These are phyloP conservation scores for Aspergillus hancockii DNA, from an alignment of 495 filamentous ascomycete genomes.

Conservation along the genomic window DNA sequence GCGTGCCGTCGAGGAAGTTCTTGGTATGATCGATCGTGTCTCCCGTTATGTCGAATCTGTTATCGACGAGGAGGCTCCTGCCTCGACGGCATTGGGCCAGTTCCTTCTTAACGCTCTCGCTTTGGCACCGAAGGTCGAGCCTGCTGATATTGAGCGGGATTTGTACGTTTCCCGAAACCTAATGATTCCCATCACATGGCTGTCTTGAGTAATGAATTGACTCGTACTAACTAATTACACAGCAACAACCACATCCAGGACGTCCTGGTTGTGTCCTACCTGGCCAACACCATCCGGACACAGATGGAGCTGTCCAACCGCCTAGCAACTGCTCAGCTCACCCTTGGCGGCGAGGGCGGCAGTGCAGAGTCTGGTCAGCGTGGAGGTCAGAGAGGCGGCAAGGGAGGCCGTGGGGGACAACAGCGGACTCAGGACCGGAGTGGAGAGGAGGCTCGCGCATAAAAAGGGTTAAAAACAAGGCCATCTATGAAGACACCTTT, in stretches of 20 bases:
- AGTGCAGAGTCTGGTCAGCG: constrained; percentile 37
- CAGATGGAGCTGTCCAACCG: constrained; percentile 98
- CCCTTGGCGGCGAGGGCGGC: constrained; percentile 54
- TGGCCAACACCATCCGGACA: constrained; percentile 97
- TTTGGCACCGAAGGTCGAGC: constrained; percentile 89
- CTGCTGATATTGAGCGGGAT: constrained; percentile 85
- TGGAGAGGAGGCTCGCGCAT: constrained; percentile 46
- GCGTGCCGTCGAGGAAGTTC: constrained; percentile 77
- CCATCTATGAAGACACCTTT: constrained; percentile 27
- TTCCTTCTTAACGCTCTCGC: constrained; percentile 89
- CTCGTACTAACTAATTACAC: constrained; percentile 23
- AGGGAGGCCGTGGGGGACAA: constrained; percentile 50
- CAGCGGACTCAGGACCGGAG: constrained; percentile 34
- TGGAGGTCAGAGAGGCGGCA: constrained; percentile 48
- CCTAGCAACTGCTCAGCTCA: constrained; percentile 80
- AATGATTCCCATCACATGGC: constrained; percentile 29
- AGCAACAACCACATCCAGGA: constrained; percentile 99
- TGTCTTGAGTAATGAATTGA: neutral
- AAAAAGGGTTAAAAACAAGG: constrained; percentile 22
- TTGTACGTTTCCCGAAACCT: constrained; percentile 60
- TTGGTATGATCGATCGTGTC: constrained; percentile 86
- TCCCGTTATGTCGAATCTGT: constrained; percentile 86
- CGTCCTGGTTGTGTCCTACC: constrained; percentile 92
- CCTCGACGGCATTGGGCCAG: constrained; percentile 86
- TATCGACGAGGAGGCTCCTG: constrained; percentile 64